Evolutionary conservation across 148 eudicot genomes (phyloP).

Genomic region (Persicaria maculosa): DNA sequence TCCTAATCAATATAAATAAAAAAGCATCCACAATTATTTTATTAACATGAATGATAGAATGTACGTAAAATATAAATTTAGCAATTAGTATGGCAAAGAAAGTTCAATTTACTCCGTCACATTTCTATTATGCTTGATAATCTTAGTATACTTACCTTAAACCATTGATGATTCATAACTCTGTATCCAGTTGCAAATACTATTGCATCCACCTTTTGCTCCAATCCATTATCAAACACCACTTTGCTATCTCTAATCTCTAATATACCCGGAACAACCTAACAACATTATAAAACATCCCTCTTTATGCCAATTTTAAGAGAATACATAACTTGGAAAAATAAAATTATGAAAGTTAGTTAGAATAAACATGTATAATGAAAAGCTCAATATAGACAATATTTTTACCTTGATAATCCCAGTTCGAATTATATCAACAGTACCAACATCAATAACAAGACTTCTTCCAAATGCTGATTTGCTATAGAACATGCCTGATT

Average conservation of each 20-base stretch:
- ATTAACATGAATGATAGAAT: no score
- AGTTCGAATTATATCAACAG: constrained; percentile 10
- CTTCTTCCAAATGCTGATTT: constrained; percentile 20
- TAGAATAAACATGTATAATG: no score
- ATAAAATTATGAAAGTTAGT: no score
- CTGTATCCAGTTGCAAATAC: constrained; percentile 31
- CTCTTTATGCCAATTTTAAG: no score
- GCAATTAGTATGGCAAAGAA: no score
- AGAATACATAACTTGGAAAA: no score
- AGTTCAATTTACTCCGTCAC: no score
- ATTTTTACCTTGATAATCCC: constrained; percentile 25
- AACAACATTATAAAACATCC: neutral
- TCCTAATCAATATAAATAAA: constrained; percentile 15
- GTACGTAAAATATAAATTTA: no score
- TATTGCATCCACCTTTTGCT: constrained; percentile 26
- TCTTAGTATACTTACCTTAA: constrained; percentile 20
- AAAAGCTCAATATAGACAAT: neutral
- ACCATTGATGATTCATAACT: constrained; percentile 24
- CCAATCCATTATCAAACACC: neutral
- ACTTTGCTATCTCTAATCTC: constrained; percentile 8
- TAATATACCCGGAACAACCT: constrained; percentile 29
- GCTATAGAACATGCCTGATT: constrained; percentile 22
- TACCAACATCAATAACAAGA: constrained; percentile 31
- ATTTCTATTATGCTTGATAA: neutral
- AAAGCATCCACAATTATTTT: no score